Percentiles rank a stretch among this genome's conserved stretches.
phyloP scores from a whole-genome alignment of 2,329 filamentous ascomycete genomes.

The Trichophyton simii region DNA sequence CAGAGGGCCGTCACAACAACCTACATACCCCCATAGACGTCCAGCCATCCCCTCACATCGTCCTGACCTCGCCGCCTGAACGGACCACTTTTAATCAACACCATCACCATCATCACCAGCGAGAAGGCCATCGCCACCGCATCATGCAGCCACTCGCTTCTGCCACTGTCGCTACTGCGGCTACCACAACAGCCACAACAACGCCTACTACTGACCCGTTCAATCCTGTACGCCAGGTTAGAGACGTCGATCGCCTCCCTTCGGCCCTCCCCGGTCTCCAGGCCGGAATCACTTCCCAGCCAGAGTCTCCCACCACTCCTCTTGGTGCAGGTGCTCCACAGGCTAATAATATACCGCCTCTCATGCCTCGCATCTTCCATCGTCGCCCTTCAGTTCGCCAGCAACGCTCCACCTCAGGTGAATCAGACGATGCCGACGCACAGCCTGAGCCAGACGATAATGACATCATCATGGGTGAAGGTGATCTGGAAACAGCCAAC shows the following conservation, averaged over 20 bases:
- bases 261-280: constrained; percentile 65
- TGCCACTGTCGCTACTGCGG: constrained; percentile 48
- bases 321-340: constrained; percentile 49
- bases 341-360: constrained; percentile 37
- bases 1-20: constrained; percentile 24
- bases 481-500: constrained; percentile 31
- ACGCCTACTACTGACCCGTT: constrained; percentile 56
- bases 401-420: constrained; percentile 72
- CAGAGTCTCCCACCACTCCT: constrained; percentile 80
- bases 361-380: constrained; percentile 39
- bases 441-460: constrained; percentile 57
- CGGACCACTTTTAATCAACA: constrained; percentile 45
- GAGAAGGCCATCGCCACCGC: constrained; percentile 38
- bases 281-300: constrained; percentile 66
- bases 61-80: constrained; percentile 59
- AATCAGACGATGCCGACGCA: constrained; percentile 66
- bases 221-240: constrained; percentile 44
- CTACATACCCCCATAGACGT: constrained; percentile 33
- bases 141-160: constrained; percentile 52
- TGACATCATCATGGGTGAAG: constrained; percentile 60
- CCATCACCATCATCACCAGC: constrained; percentile 26
- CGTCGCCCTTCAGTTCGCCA: constrained; percentile 78
- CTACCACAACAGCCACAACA: constrained; percentile 47
- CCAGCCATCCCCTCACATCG: constrained; percentile 50
- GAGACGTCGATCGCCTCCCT: constrained; percentile 64